Conservation (phyloP, 495 filamentous ascomycete genomes). For the Talaromyces proteolyticus region DNA sequence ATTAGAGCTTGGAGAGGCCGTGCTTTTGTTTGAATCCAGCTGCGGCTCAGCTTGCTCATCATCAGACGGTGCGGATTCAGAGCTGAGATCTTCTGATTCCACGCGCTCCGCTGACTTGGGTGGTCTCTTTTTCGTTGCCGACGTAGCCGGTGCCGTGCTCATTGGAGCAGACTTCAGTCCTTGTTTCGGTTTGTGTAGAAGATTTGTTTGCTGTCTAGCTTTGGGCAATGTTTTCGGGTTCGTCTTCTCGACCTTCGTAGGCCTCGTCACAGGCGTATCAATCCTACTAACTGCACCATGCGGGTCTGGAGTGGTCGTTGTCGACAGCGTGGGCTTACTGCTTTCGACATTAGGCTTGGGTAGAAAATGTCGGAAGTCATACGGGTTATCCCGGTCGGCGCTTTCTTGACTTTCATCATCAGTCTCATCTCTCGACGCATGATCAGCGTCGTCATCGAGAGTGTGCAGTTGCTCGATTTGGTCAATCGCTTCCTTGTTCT, state of each 20-base stretch:
- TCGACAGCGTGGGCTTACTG: conserved; percentile 27
- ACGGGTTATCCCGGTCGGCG: conserved; percentile 49
- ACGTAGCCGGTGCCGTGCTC: conserved; percentile 10
- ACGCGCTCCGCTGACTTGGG: conserved; percentile 6
- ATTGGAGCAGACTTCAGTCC: conserved; percentile 8
- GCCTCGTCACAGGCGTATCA: conserved; percentile 19
- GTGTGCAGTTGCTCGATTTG: conserved; percentile 42
- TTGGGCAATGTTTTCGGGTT: conserved; percentile 23
- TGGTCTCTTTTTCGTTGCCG: conserved; percentile 1
- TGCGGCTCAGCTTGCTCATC: not conserved
- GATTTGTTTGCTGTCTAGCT: conserved; percentile 28
- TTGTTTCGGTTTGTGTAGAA: conserved; percentile 28
- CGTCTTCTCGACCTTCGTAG: conserved; percentile 14
- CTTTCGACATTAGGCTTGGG: conserved; percentile 28
- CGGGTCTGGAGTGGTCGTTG: conserved; percentile 33
- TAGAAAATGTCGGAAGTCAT: conserved; percentile 55
- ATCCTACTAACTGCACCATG: conserved; percentile 22
- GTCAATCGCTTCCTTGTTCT: conserved; percentile 36
- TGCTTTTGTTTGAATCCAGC: conserved; percentile 26
- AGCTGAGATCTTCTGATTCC: conserved; percentile 16
- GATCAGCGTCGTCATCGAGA: conserved; percentile 29
- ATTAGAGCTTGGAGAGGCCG: conserved; percentile 34
- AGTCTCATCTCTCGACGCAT: conserved; percentile 32
- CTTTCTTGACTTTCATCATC: conserved; percentile 36
- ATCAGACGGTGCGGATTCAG: conserved; percentile 18